These are phyloP conservation scores for Mycena indigotica DNA, from an alignment of 768 basidiomycete species.

Conservation along the genomic window DNA sequence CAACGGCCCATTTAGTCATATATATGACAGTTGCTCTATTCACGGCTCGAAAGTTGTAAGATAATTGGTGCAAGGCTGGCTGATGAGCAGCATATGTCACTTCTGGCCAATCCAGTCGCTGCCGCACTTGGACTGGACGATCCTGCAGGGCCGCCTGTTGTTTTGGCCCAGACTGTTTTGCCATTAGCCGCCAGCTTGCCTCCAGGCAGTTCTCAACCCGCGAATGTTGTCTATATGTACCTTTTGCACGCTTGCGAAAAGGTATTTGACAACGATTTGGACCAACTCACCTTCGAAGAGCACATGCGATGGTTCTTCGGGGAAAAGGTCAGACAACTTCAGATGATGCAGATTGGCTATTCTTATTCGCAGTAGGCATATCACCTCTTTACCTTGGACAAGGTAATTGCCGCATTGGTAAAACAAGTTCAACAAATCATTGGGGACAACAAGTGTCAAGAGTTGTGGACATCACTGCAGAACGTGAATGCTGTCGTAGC, in stretches of 20 bases:
- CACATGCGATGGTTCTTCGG: conserved; percentile 95
- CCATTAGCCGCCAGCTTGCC: conserved; percentile 51
- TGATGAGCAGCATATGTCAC: conserved; percentile 61
- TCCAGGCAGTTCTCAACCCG: conserved; percentile 39
- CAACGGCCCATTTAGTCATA: neutral
- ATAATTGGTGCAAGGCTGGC: conserved; percentile 74
- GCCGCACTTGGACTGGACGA: conserved; percentile 86
- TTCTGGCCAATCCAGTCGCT: conserved; percentile 79
- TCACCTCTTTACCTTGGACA: conserved; percentile 91
- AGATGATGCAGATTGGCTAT: neutral
- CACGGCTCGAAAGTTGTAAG: conserved; percentile 84
- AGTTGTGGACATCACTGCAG: conserved; percentile 77
- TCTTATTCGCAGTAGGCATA: conserved; percentile 78
- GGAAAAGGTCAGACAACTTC: conserved; percentile 58
- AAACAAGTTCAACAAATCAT: conserved; percentile 93
- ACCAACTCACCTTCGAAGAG: conserved; percentile 91
- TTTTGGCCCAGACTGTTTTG: conserved; percentile 69
- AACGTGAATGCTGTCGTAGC: conserved; percentile 52
- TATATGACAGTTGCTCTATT: conserved; percentile 74
- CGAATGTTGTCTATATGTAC: conserved; percentile 83
- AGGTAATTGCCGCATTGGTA: conserved; percentile 82
- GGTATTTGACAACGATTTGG: conserved; percentile 90
- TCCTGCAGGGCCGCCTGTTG: conserved; percentile 69
- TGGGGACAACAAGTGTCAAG: conserved; percentile 83
- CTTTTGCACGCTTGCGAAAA: conserved; percentile 90